Evolutionary conservation across 2,329 filamentous ascomycete species (phyloP).

Genomic region (Apiospora kogelbergensis): DNA sequence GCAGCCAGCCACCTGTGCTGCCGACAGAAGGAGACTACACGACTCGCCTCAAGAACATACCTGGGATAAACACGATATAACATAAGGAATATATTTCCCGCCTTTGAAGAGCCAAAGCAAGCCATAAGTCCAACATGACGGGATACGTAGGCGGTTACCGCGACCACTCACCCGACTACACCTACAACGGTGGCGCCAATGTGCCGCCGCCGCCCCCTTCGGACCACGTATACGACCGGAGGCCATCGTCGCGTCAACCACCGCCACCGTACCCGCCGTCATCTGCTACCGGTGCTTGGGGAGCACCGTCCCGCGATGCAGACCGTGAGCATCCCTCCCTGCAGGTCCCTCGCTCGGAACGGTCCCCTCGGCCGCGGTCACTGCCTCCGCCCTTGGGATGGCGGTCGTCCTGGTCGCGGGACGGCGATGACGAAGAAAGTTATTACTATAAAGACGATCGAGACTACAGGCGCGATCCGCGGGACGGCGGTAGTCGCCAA

Average conservation of each 20-base stretch:
- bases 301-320: constrained; percentile 6
- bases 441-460: constrained; percentile 10
- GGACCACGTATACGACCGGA: neutral
- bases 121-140: neutral
- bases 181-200: neutral
- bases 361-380: constrained; percentile 26
- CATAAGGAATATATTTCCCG: neutral
- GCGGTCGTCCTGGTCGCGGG: constrained; percentile 7
- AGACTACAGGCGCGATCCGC: neutral
- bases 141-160: constrained; percentile 7
- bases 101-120: neutral
- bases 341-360: constrained; percentile 23
- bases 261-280: neutral
- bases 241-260: neutral
- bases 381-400: constrained; percentile 21
- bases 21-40: too few species aligned
- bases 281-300: neutral
- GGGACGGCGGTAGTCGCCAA: neutral
- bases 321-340: constrained; percentile 36
- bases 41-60: neutral
- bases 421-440: constrained; percentile 13
- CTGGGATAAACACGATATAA: neutral
- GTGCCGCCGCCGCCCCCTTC: neutral
- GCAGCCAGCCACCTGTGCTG: neutral
- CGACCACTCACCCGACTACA: constrained; percentile 7